Evolutionary conservation across 176 grass and related monocot species (phyloP).

Genomic region (Aegilops umbellulata): DNA sequence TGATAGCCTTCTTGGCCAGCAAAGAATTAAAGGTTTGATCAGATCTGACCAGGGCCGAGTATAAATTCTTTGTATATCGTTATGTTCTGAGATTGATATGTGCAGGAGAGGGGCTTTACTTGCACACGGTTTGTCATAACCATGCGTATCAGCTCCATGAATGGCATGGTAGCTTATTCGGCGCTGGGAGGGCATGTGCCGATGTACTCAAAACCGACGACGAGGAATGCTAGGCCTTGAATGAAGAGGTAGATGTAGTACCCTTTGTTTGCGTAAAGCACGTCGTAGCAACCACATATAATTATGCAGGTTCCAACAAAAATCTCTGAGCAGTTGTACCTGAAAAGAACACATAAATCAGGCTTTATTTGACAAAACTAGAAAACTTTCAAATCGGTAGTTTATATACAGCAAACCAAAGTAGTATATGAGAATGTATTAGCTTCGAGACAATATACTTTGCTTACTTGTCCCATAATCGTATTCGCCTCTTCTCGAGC

Average conservation of each 20-base stretch:
- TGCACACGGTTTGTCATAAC: neutral
- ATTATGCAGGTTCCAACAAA: slow-evolving; percentile 59
- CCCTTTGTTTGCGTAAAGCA: slow-evolving; percentile 55
- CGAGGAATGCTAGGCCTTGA: slow-evolving; percentile 70
- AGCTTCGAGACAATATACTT: slow-evolving; percentile 1
- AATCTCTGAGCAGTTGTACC: slow-evolving; percentile 72
- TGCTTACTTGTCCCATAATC: slow-evolving; percentile 59
- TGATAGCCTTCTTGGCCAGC: neutral
- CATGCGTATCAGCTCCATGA: neutral
- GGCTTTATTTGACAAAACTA: slow-evolving; percentile 6
- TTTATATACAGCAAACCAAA: neutral
- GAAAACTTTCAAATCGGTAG: neutral
- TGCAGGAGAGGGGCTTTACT: slow-evolving; percentile 10
- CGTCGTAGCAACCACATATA: slow-evolving; percentile 65
- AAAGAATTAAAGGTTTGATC: slow-evolving; percentile 21
- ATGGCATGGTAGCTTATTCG: slow-evolving; percentile 25
- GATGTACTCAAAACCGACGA: slow-evolving; percentile 70
- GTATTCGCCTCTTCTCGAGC: slow-evolving; percentile 43
- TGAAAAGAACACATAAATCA: slow-evolving; percentile 25
- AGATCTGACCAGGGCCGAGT: slow-evolving; percentile 1
- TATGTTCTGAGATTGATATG: neutral
- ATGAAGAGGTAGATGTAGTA: slow-evolving; percentile 79
- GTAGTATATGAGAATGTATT: neutral
- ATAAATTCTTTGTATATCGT: neutral
- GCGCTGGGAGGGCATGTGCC: slow-evolving; percentile 46